Base-by-base conservation (phyloP, 2,329 filamentous ascomycete species). In the Cladosporium sp. region DNA sequence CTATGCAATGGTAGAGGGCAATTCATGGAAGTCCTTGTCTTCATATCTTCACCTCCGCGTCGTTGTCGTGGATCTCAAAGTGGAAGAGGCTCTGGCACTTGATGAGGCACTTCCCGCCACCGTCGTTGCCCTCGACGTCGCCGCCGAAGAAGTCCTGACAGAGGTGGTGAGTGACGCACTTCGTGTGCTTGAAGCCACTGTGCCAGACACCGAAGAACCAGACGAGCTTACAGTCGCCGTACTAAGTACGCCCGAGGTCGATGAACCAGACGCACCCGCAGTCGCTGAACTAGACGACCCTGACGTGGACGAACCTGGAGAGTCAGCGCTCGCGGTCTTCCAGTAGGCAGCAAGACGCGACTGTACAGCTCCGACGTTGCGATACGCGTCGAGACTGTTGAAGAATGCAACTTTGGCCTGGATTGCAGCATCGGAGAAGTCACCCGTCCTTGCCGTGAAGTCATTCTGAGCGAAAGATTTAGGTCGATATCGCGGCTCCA, bases 351-450 rank as follows among this genome's bases (percentile, higher is more conserved):
- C 72, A n/a, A 78, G 70, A 2, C 71, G 71, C 1, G 65, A 58
- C 61, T 77, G 74, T 2, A 76, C 68, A 8, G 73, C 67, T 0
- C 70, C 65, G 0, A 52, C 65, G 11, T 71, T 63, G 0, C 69
- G 70, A 64, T 79, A 78, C 1, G 76, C 73, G 64, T 75, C 66
- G 6, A 74, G 68, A 49, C 68, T 69, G 65, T 71, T 73, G 57
- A 78, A 77, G 69, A 73, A 74, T 8, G 65, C 69, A 18, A 77
- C 67, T 65, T 76, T 78, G 18, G 67, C 62, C 26, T 66, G 31
- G 35, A 78, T 76, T 0, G 74, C 73, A 0, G 68, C 66, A 16
- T 21, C 14, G 4, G 37, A 44, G 33, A 67, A 66, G 29, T 76
- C 75, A 18, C 62, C 62, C 11, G 35, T 56, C 14, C 62, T 37